Conservation (phyloP, 2,329 filamentous ascomycete genomes). For the Penicillium polonicum region DNA sequence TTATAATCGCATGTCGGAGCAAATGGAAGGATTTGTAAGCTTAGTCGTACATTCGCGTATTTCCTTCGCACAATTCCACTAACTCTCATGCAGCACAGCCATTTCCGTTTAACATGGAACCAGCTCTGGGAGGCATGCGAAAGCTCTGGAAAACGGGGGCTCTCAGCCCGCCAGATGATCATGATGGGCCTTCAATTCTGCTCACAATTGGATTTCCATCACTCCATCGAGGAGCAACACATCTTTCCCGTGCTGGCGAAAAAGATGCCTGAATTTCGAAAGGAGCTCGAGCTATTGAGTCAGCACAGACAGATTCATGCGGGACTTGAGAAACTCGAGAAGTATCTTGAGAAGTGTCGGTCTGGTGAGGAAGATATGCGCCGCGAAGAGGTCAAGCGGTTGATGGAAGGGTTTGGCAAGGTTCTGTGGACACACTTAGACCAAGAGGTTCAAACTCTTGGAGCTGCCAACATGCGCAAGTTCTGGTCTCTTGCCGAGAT, state of each 20-base stretch:
- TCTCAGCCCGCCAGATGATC: slow-evolving; percentile 70
- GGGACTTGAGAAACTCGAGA: slow-evolving; percentile 67
- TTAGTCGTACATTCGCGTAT: neutral
- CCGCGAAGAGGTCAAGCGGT: slow-evolving; percentile 60
- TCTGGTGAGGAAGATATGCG: slow-evolving; percentile 61
- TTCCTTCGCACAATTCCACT: slow-evolving; percentile 1
- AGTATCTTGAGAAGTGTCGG: slow-evolving; percentile 63
- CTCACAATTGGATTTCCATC: slow-evolving; percentile 70
- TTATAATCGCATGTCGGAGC: slow-evolving; percentile 72
- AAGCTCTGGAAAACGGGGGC: slow-evolving; percentile 54
- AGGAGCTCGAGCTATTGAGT: slow-evolving; percentile 63
- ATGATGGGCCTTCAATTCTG: slow-evolving; percentile 67
- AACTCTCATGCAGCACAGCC: slow-evolving; percentile 59
- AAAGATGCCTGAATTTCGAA: slow-evolving; percentile 75
- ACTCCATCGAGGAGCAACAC: slow-evolving; percentile 77
- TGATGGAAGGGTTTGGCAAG: slow-evolving; percentile 75
- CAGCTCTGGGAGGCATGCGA: slow-evolving; percentile 66
- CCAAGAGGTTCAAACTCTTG: slow-evolving; percentile 74
- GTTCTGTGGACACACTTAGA: slow-evolving; percentile 83
- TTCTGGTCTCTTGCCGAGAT: slow-evolving; percentile 81
- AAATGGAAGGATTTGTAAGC: slow-evolving; percentile 71
- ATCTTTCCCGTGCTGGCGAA: slow-evolving; percentile 75
- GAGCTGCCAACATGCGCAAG: slow-evolving; percentile 82
- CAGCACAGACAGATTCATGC: slow-evolving; percentile 79
- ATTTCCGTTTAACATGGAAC: slow-evolving; percentile 74